These are phyloP conservation scores for Pythium vanterpoolii DNA, from an alignment of 352 stramenopile species.

Conservation along the genomic window DNA sequence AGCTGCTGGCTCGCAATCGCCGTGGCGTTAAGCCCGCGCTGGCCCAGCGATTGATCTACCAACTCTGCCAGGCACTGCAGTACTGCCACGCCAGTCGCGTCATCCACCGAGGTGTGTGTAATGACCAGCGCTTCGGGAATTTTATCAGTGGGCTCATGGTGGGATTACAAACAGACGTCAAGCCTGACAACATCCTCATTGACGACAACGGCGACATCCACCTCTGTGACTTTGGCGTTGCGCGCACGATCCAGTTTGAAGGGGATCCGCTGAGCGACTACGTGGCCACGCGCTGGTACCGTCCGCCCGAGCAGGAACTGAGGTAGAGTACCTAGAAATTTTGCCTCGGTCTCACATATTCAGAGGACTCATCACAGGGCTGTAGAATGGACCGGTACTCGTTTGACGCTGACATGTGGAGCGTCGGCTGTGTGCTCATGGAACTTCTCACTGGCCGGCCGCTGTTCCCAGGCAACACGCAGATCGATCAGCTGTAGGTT, in stretches of 20 bases:
- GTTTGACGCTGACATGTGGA: slow-evolving; percentile 83
- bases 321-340: slow-evolving; percentile 26
- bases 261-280: slow-evolving; percentile 77
- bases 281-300: slow-evolving; percentile 80
- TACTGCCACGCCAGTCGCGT: slow-evolving; percentile 78
- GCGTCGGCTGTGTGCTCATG: slow-evolving; percentile 70
- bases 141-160: too few species aligned
- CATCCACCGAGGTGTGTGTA: slow-evolving; percentile 67
- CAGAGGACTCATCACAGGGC: neutral
- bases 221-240: slow-evolving; percentile 81
- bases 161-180: too few species aligned
- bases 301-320: slow-evolving; percentile 78
- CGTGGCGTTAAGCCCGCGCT: slow-evolving; percentile 53
- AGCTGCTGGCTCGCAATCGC: slow-evolving; percentile 60
- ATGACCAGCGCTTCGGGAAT: too few species aligned
- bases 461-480: slow-evolving; percentile 70
- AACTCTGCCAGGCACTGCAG: slow-evolving; percentile 72
- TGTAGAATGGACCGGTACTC: slow-evolving; percentile 70
- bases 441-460: slow-evolving; percentile 74
- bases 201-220: slow-evolving; percentile 69
- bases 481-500: slow-evolving; percentile 77
- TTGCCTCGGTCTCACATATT: neutral
- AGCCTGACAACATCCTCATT: slow-evolving; percentile 81
- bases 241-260: slow-evolving; percentile 73
- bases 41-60: slow-evolving; percentile 51